phyloP scores from a whole-genome alignment of 345 rosid genomes.

The Cardamine resedifolia region DNA sequence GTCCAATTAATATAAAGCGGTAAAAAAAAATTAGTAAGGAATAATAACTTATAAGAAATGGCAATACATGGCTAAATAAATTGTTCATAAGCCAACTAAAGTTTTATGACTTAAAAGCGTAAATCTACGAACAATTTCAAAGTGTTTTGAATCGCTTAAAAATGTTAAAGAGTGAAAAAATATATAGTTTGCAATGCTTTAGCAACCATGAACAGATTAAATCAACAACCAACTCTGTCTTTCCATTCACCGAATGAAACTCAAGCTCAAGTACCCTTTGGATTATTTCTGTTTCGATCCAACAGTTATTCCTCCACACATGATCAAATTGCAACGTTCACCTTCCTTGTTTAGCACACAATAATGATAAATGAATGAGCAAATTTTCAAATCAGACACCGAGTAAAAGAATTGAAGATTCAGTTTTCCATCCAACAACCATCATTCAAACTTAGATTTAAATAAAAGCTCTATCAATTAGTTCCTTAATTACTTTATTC shows the following conservation, averaged over 20 bases:
- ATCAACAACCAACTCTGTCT: background rate
- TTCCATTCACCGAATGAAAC: background rate
- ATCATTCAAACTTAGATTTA: background rate
- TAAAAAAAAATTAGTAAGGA: background rate
- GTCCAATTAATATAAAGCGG: conserved; percentile 5
- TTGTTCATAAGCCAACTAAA: background rate
- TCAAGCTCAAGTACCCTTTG: background rate
- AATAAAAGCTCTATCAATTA: background rate
- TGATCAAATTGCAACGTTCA: background rate
- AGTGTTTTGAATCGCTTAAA: background rate
- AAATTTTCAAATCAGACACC: background rate
- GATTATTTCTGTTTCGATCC: background rate
- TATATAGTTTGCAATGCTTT: background rate
- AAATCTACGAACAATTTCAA: background rate
- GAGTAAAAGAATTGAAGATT: background rate
- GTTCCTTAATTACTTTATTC: background rate
- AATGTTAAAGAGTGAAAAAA: background rate
- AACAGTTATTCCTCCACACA: background rate
- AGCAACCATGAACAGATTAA: background rate
- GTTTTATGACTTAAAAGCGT: background rate
- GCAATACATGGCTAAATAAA: background rate
- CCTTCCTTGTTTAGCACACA: background rate
- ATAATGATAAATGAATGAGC: background rate
- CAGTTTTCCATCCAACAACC: background rate
- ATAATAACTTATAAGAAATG: background rate